Conservation (phyloP, 176 grass and related monocot genomes). For the Juncus inflexus region DNA sequence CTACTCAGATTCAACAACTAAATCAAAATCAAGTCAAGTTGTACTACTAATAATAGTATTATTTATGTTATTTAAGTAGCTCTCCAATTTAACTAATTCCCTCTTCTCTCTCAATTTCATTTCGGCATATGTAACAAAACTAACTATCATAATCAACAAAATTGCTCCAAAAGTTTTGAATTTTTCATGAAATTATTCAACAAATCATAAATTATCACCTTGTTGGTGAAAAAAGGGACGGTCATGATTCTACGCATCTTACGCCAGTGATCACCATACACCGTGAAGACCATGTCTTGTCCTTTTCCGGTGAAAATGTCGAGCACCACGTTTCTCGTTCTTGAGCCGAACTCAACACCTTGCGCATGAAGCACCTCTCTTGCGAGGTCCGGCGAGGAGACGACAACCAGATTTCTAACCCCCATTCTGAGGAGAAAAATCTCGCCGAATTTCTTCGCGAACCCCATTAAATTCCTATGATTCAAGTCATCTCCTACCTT, state of each 20-base stretch:
- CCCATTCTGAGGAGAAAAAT: constrained; percentile 91
- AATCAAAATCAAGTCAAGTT: too few relatives aligned
- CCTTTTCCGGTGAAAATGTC: constrained; percentile 95
- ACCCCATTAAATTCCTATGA: constrained; percentile 65
- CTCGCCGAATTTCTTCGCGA: constrained; percentile 72
- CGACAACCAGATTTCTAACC: constrained; percentile 80
- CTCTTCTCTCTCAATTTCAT: neutral
- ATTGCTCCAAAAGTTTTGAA: too few relatives aligned
- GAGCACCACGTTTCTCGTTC: constrained; percentile 94
- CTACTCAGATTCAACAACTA: too few relatives aligned
- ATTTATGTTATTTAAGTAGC: too few relatives aligned
- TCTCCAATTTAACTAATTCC: too few relatives aligned
- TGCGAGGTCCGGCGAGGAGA: constrained; percentile 68
- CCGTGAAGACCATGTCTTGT: constrained; percentile 95
- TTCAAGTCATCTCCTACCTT: constrained; percentile 88
- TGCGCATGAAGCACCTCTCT: constrained; percentile 93
- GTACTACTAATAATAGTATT: too few relatives aligned
- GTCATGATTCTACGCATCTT: constrained; percentile 99
- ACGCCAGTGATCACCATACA: constrained; percentile 93
- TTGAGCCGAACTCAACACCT: constrained; percentile 95
- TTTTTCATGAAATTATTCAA: too few relatives aligned
- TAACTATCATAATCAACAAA: too few relatives aligned
- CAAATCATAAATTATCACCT: constrained; percentile 34
- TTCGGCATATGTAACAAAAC: neutral
- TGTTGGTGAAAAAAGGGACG: constrained; percentile 88